Percentiles rank a stretch among this genome's conserved stretches.
Conservation (phyloP, 2,329 filamentous ascomycete genomes). For the Mycosphaerella sp. region DNA sequence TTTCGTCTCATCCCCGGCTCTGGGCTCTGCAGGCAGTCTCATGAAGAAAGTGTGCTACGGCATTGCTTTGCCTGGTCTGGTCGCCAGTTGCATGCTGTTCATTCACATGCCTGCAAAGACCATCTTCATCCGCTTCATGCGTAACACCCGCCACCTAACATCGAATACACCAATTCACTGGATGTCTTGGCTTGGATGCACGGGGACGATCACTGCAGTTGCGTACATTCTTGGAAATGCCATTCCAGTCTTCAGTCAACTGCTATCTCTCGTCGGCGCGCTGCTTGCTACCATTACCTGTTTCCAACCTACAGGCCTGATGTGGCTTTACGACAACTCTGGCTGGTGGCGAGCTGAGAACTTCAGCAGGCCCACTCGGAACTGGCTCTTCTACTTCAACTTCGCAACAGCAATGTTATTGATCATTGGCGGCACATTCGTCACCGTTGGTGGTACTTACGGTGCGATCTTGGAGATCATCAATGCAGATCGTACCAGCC, state of each 20-base stretch:
- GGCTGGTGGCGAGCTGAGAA: neutral
- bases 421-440: slow-evolving; percentile 36
- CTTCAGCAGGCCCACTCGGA: slow-evolving; percentile 25
- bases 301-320: slow-evolving; percentile 35
- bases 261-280: slow-evolving; percentile 26
- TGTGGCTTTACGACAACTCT: slow-evolving; percentile 41
- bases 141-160: slow-evolving; percentile 24
- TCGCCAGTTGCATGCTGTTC: slow-evolving; percentile 24
- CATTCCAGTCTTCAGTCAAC: slow-evolving; percentile 25
- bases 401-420: slow-evolving; percentile 28
- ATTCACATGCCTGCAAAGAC: slow-evolving; percentile 25
- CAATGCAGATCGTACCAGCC: slow-evolving; percentile 19
- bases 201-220: slow-evolving; percentile 16
- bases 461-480: slow-evolving; percentile 41
- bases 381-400: slow-evolving; percentile 8
- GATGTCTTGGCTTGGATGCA: slow-evolving; percentile 22
- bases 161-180: slow-evolving; percentile 23
- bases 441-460: slow-evolving; percentile 43
- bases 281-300: slow-evolving; percentile 24
- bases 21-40: slow-evolving; percentile 41
- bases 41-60: slow-evolving; percentile 46
- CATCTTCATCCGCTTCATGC: slow-evolving; percentile 27
- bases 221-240: slow-evolving; percentile 24
- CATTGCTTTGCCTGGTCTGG: slow-evolving; percentile 26
- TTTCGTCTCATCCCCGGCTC: slow-evolving; percentile 44